Evolutionary conservation across 2,329 filamentous ascomycete genomes (phyloP).

Genomic region (Colletotrichum musae): DNA sequence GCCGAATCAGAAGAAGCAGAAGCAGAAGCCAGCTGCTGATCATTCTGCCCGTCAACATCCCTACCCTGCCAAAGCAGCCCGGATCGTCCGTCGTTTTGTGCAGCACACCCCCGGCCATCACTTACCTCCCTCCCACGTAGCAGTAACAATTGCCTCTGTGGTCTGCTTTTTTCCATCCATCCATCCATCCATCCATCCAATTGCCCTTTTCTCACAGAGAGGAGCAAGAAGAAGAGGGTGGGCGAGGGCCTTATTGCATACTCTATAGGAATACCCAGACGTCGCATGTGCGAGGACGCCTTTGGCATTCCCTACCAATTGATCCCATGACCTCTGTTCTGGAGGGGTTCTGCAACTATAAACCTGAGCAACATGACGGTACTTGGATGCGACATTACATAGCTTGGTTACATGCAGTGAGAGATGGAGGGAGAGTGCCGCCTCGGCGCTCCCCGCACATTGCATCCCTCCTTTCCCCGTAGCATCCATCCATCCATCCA

Average conservation of each 20-base stretch:
- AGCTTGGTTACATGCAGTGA: neutral
- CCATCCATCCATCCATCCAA: neutral
- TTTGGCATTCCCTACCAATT: neutral
- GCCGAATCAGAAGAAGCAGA: too few relatives aligned
- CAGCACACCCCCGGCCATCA: neutral
- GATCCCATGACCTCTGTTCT: neutral
- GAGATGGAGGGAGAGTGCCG: neutral
- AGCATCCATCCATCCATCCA: slow-evolving; percentile 1
- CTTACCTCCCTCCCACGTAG: too few relatives aligned
- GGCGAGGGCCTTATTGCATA: too few relatives aligned
- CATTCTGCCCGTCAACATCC: slow-evolving; percentile 38
- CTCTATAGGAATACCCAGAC: too few relatives aligned
- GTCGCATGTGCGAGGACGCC: neutral
- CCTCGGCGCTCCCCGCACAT: slow-evolving; percentile 9
- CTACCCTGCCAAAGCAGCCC: slow-evolving; percentile 19
- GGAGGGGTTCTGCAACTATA: neutral
- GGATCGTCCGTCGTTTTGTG: slow-evolving; percentile 8
- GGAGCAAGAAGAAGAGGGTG: too few relatives aligned
- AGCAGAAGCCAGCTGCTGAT: slow-evolving; percentile 14
- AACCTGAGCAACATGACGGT: slow-evolving; percentile 8
- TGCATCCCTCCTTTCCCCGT: neutral
- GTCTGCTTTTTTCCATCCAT: neutral
- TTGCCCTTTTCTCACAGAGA: neutral
- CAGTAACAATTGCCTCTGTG: too few relatives aligned
- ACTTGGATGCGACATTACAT: slow-evolving; percentile 14